Conservation (phyloP, 2,329 filamentous ascomycete species). For the Geoglossum cookeanum region DNA sequence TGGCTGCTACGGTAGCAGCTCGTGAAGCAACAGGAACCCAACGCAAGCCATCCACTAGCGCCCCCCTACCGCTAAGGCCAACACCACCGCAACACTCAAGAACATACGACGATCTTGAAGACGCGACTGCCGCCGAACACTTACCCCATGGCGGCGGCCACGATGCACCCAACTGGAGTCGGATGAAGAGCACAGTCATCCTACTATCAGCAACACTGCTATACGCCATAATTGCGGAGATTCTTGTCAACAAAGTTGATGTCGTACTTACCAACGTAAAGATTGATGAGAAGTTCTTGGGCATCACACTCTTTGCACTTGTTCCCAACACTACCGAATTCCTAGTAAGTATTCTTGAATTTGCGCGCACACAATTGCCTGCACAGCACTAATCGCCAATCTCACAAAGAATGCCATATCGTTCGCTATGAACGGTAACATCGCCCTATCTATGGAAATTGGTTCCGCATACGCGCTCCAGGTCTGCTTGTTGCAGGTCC, state of each 20-base stretch:
- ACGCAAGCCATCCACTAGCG: background rate
- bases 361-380: background rate
- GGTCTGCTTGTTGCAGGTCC: slow-evolving; percentile 87
- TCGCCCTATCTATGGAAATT: slow-evolving; percentile 96
- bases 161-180: slow-evolving; percentile 97
- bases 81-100: background rate
- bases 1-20: slow-evolving; percentile 71
- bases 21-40: slow-evolving; percentile 41
- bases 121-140: slow-evolving; percentile 20
- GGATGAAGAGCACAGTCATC: slow-evolving; percentile 75
- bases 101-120: slow-evolving; percentile 12
- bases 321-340: slow-evolving; percentile 98
- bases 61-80: background rate
- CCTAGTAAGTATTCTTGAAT: slow-evolving; percentile 35
- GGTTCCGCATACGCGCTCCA: slow-evolving; percentile 93
- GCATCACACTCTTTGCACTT: slow-evolving; percentile 87
- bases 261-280: slow-evolving; percentile 80
- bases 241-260: slow-evolving; percentile 90
- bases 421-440: slow-evolving; percentile 99
- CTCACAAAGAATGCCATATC: slow-evolving; percentile 75
- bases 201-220: slow-evolving; percentile 74
- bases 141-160: slow-evolving; percentile 50
- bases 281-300: slow-evolving; percentile 93
- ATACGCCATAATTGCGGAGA: slow-evolving; percentile 95
- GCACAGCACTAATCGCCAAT: slow-evolving; percentile 1